Base-by-base conservation (phyloP, 257 asterid genomes). In the Primulina eburnea region DNA sequence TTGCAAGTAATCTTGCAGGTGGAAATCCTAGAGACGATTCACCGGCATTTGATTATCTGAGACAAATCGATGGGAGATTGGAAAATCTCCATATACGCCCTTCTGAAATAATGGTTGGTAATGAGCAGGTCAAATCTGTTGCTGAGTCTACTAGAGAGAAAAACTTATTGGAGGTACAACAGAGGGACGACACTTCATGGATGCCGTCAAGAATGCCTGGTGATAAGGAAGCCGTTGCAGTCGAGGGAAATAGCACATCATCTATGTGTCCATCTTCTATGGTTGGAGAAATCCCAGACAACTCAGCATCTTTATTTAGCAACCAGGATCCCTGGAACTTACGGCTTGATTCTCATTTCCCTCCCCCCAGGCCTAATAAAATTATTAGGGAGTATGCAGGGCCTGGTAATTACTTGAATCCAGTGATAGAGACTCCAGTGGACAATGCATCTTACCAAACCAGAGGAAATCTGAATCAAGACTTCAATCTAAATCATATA, bases 251-350 rank as follows among this genome's bases (percentile, higher is more conserved):
- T 35, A n/a, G 64, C 17, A n/a, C 75, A 50, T 69, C 85, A 60
- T 74, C 79, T 70, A 66, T 75, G 71, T 81, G 81, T n/a, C 80
- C 86, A 68, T 78, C 90, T 47, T 65, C 73, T 67, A 64, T 70
- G 72, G 82, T 65, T 75, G 89, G 78, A 77, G 90, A 86, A 63
- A 38, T 72, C 58, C 72, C 67, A 8, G 92, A 90, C 68, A 79
- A 76, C 79, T 84, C 91, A 29, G 70, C 82, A 67, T 88, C 96
- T 21, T 74, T 87, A 52, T 89, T 86, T 77, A 78, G 87, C 76
- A 78, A 86, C 77, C 96, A 85, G 81, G 99, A 94, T 77, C 95
- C 94, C 63, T 94, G 97, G 96, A 86, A 71, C 81, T 55, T 89
- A 81, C 80, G 71, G 66, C 72, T 76, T 33, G 97, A 91, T 65